These are phyloP conservation scores for Trichophaea hybrida DNA, from an alignment of 2,329 filamentous ascomycete genomes.

Conservation along the genomic window DNA sequence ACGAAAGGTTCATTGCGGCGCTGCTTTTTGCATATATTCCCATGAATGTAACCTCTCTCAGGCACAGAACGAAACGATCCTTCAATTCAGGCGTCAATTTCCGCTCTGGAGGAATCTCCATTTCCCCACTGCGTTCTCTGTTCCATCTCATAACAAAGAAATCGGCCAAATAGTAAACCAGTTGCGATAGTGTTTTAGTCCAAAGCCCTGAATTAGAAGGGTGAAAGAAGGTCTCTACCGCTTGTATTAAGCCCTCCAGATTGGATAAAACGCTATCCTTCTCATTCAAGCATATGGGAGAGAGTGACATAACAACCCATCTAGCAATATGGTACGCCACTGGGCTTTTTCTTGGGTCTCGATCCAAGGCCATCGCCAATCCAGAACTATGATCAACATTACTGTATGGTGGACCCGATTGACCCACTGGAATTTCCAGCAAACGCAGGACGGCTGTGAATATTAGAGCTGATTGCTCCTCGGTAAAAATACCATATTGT, in stretches of 20 bases:
- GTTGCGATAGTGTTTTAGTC: conserved; percentile 78
- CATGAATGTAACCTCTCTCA: conserved; percentile 94
- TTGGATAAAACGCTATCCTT: conserved; percentile 67
- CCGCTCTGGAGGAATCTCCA: conserved; percentile 68
- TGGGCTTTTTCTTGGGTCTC: conserved; percentile 87
- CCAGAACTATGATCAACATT: conserved; percentile 71
- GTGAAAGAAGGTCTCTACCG: conserved; percentile 96
- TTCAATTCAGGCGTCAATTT: conserved; percentile 69
- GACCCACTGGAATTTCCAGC: conserved; percentile 89
- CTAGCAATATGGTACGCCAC: conserved; percentile 81
- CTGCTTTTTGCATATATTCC: conserved; percentile 93
- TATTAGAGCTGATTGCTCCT: conserved; percentile 79
- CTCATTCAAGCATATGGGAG: conserved; percentile 63
- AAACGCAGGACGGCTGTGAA: conserved; percentile 82
- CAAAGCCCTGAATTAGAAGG: conserved; percentile 88
- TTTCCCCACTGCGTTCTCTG: conserved; percentile 79
- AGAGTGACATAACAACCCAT: conserved; percentile 86
- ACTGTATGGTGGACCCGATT: conserved; percentile 86
- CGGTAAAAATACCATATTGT: conserved; percentile 79
- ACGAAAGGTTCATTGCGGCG: conserved; percentile 79
- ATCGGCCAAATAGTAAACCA: conserved; percentile 84
- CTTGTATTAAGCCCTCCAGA: conserved; percentile 82
- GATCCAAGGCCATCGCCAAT: conserved; percentile 71
- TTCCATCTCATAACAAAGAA: conserved; percentile 98
- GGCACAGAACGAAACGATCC: conserved; percentile 71